Evolutionary conservation across 1,139 yeast genomes (phyloP), one percentile per base, ranked within the genome.

Genomic region (Pneumocystis sp.): DNA sequence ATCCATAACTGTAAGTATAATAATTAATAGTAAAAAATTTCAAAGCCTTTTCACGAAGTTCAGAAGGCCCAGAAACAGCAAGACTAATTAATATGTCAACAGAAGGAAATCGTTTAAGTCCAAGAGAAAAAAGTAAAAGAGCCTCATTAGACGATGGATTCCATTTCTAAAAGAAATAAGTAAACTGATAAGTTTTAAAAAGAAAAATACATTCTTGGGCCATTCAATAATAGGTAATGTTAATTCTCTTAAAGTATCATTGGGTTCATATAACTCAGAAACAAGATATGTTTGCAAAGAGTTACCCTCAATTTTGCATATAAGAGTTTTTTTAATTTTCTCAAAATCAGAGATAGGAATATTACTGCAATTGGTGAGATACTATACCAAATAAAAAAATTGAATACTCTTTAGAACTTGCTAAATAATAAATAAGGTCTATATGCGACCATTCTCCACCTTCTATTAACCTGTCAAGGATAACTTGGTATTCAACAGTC

Each of bases 401-500:
- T 10, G 12, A 21, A 40, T 40, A 59, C 61, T 42, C 44, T 40
- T 59, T 42, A 40, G 31, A 59, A 6, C 71, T 70, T 1, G 73
- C 70, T 29, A 77, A 69, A 65, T 78, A 77, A 37, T 71, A 71
- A 37, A 77, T 72, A 37, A 78, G 73, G 63, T 77, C 79, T 35
- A 66, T 69, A 2, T 76, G 73, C 1, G 76, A 71, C 79, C 80
- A 77, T 39, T 73, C 70, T 17, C 76, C 71, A 39, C 69, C 71
- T 0, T 73, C 71, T 59, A 75, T 74, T 21, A 78, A 66, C 10
- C 74, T 71, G 40, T 75, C 71, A 65, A 77, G 69, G 10, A 78
- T 79, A 66, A 75, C 73, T n/a, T 73, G 73, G 73, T 77, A 74
- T 65, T 77, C 79, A 15, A 77, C 76, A 1, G 80, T 76, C 67